Conservation (phyloP, 306 rosid genomes). For the Phaseolus lunatus region DNA sequence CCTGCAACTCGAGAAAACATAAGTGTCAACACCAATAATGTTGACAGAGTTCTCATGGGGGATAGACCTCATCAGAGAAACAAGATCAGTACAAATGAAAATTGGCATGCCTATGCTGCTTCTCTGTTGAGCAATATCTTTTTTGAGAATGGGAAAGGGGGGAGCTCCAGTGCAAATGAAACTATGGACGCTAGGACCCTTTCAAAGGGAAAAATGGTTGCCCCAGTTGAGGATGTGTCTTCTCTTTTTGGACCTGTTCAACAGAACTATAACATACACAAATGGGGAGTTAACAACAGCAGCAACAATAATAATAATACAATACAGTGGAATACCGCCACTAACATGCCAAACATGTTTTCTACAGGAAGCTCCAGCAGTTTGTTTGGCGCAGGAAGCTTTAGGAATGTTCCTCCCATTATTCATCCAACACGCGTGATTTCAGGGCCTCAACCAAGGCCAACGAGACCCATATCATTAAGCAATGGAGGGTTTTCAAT, state of each 20-base stretch:
- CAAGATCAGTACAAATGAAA: not conserved
- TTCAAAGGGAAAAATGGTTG: not conserved
- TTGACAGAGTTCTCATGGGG: not conserved
- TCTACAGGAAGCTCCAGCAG: not conserved
- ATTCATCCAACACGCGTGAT: conserved; percentile 41
- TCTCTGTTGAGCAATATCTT: conserved; percentile 19
- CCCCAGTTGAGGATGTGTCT: not conserved
- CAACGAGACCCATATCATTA: not conserved
- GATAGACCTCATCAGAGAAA: not conserved
- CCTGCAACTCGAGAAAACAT: not conserved
- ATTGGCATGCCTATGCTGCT: conserved; percentile 21
- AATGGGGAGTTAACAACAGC: too few species aligned
- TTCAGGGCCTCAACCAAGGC: not conserved
- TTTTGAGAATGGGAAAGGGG: not conserved
- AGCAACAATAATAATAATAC: not conserved
- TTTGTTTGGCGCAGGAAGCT: too few species aligned
- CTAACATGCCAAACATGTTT: not conserved
- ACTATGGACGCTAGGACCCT: not conserved
- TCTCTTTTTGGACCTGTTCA: not conserved
- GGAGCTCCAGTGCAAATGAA: not conserved
- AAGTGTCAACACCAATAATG: not conserved
- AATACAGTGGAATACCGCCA: not conserved
- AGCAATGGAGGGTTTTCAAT: not conserved
- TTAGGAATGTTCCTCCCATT: too few species aligned
- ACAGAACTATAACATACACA: not conserved